These are phyloP conservation scores for Penicillium flavigenum DNA, from an alignment of 495 filamentous ascomycete species.

Conservation along the genomic window DNA sequence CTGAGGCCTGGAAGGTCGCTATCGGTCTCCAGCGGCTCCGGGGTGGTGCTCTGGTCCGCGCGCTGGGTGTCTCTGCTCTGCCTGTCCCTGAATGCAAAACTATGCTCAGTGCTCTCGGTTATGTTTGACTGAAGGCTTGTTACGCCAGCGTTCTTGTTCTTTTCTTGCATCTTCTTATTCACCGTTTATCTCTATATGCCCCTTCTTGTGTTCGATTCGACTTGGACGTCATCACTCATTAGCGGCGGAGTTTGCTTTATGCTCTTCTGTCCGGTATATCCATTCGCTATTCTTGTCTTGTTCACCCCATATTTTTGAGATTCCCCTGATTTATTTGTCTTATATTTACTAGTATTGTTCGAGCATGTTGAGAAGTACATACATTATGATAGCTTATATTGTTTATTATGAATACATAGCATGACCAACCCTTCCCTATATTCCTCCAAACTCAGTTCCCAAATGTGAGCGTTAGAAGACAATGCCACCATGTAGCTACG, in stretches of 20 bases:
- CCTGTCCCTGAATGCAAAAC: slow-evolving; percentile 57
- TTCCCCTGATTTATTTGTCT: slow-evolving; percentile 20
- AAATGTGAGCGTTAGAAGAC: not conserved
- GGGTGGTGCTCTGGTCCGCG: slow-evolving; percentile 65
- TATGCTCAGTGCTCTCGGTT: slow-evolving; percentile 63
- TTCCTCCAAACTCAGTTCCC: not conserved
- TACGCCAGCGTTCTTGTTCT: slow-evolving; percentile 3
- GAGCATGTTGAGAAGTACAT: slow-evolving; percentile 28
- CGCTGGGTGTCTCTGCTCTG: slow-evolving; percentile 64
- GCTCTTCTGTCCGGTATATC: slow-evolving; percentile 26
- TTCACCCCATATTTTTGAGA: slow-evolving; percentile 20
- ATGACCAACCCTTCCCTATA: not conserved
- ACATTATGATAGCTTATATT: slow-evolving; percentile 15
- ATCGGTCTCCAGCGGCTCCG: slow-evolving; percentile 73
- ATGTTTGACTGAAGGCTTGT: slow-evolving; percentile 34
- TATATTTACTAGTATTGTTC: slow-evolving; percentile 20
- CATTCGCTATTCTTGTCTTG: slow-evolving; percentile 25
- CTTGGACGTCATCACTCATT: slow-evolving; percentile 20
- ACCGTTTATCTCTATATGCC: slow-evolving; percentile 6
- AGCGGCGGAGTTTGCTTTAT: slow-evolving; percentile 38
- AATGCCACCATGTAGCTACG: not conserved
- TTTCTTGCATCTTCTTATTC: slow-evolving; percentile 9
- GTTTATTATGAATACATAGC: slow-evolving; percentile 2
- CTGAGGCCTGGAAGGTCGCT: slow-evolving; percentile 92
- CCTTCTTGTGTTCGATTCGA: slow-evolving; percentile 9